Conservation (phyloP, 371 early-diverging fungal species). For the Dinochytrium kinnereticum region DNA sequence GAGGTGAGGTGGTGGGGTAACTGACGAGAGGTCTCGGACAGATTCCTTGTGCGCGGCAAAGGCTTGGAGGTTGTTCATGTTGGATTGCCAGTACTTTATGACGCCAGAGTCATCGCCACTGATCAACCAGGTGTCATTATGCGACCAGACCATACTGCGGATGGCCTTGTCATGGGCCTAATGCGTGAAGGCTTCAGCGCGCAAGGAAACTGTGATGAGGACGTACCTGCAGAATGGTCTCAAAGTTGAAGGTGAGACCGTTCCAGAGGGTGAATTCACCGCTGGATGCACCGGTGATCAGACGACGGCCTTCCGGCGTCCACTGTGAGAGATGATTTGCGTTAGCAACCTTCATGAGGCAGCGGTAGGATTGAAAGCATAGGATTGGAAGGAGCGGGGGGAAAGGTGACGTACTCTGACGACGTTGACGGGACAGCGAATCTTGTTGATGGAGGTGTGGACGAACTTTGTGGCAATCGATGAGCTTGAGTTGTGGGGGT, state of each 20-base stretch:
- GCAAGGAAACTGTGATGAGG: conserved; percentile 3
- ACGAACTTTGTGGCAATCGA: conserved; percentile 92
- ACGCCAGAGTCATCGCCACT: conserved; percentile 96
- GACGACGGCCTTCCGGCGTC: conserved; percentile 98
- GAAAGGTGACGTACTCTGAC: conserved; percentile 68
- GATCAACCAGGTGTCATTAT: conserved; percentile 96
- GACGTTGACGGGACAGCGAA: conserved; percentile 94
- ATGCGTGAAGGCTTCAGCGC: not conserved
- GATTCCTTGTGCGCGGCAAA: conserved; percentile 94
- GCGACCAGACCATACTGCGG: conserved; percentile 98
- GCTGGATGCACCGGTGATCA: conserved; percentile 96
- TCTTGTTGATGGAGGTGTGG: conserved; percentile 98
- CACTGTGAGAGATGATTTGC: conserved; percentile 63
- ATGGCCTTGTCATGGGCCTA: conserved; percentile 96
- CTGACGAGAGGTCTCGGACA: conserved; percentile 86
- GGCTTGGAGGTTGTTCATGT: conserved; percentile 97
- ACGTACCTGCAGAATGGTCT: conserved; percentile 95
- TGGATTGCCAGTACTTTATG: conserved; percentile 99
- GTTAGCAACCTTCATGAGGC: not conserved
- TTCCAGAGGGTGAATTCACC: conserved; percentile 99
- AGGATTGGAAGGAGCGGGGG: not conserved
- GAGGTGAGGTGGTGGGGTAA: too few relatives aligned
- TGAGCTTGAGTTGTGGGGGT: conserved; percentile 76
- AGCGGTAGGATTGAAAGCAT: not conserved
- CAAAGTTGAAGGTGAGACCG: conserved; percentile 99